Conservation (phyloP, 768 basidiomycete genomes). For the Dioszegia crocea region DNA sequence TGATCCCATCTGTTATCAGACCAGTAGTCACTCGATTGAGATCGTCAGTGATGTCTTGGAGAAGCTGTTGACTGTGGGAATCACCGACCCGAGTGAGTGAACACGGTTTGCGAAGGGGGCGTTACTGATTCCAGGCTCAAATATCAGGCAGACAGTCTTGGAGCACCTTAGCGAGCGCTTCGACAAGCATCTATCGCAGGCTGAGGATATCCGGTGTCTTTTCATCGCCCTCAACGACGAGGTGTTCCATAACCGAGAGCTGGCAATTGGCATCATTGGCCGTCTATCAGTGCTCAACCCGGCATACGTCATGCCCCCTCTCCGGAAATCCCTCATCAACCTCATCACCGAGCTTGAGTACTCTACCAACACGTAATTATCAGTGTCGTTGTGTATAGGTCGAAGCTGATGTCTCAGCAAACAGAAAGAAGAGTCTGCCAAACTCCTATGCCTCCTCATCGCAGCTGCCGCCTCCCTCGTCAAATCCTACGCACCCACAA, state of each 20-base stretch:
- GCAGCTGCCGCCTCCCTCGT: constrained; percentile 89
- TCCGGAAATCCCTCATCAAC: constrained; percentile 92
- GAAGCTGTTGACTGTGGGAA: constrained; percentile 88
- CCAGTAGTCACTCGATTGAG: constrained; percentile 91
- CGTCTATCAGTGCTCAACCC: constrained; percentile 92
- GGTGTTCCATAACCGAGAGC: constrained; percentile 83
- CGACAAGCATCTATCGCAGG: constrained; percentile 94
- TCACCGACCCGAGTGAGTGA: constrained; percentile 82
- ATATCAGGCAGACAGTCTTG: constrained; percentile 80
- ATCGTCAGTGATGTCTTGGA: constrained; percentile 97
- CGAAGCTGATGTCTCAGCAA: constrained; percentile 33
- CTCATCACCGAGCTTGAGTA: constrained; percentile 95
- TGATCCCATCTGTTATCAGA: constrained; percentile 93
- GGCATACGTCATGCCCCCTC: constrained; percentile 95
- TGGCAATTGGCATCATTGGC: constrained; percentile 87
- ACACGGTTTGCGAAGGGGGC: not conserved
- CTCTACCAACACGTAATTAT: constrained; percentile 68
- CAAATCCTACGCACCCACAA: constrained; percentile 90
- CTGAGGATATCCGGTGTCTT: constrained; percentile 93
- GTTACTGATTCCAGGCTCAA: constrained; percentile 57
- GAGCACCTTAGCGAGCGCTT: constrained; percentile 84
- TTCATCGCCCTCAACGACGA: constrained; percentile 98
- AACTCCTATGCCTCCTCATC: constrained; percentile 79
- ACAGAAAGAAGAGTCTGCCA: constrained; percentile 78
- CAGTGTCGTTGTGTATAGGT: not conserved